These are phyloP conservation scores for Iberis pinnata DNA, from an alignment of 345 rosid genomes.

Conservation along the genomic window DNA sequence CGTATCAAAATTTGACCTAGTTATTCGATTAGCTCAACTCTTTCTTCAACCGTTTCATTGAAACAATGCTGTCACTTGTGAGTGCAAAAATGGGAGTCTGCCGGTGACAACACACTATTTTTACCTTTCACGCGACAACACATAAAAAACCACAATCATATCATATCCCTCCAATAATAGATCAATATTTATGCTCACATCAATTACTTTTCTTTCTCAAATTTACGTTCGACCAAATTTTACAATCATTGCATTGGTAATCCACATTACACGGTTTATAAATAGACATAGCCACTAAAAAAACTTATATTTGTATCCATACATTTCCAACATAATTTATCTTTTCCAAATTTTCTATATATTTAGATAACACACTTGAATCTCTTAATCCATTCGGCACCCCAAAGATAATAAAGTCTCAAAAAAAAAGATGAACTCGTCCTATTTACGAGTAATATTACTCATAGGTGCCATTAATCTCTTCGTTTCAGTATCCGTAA, in stretches of 20 bases:
- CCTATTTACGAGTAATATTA: constrained; percentile 25
- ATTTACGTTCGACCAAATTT: constrained; percentile 10
- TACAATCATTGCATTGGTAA: constrained; percentile 4
- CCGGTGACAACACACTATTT: no score
- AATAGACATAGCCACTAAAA: constrained; percentile 13
- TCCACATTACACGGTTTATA: constrained; percentile 17
- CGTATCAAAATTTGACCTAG: no score
- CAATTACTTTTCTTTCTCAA: background rate
- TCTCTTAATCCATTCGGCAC: constrained; percentile 18
- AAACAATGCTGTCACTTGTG: no score
- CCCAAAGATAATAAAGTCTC: constrained; percentile 17
- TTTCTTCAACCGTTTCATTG: no score
- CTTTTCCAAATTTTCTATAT: background rate
- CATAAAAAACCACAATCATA: no score
- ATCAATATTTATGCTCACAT: background rate
- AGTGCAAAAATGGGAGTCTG: no score
- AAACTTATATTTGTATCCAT: constrained; percentile 19
- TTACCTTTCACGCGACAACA: no score
- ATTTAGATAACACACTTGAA: constrained; percentile 17
- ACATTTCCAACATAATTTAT: constrained; percentile 9
- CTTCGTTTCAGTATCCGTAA: constrained; percentile 14
- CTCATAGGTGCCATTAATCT: constrained; percentile 29
- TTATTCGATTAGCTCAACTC: no score
- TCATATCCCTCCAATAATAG: no score
- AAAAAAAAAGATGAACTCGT: constrained; percentile 32